Evolutionary conservation across 2,329 filamentous ascomycete genomes (phyloP).

Genomic region (Fusarium chlamydosporum): DNA sequence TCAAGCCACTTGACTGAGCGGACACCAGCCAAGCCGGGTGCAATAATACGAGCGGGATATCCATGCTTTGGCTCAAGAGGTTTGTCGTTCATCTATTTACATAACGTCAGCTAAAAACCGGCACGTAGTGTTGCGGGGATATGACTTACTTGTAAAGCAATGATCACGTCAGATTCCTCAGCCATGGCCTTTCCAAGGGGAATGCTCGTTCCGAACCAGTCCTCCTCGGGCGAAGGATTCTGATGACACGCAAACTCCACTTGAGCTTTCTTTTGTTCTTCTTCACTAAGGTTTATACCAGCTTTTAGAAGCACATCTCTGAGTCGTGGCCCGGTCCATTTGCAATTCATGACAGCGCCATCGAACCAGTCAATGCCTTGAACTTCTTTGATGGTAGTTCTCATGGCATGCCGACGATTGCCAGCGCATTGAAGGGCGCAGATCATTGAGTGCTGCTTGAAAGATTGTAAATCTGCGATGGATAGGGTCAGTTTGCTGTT

Average conservation of each 20-base stretch:
- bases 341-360: background rate
- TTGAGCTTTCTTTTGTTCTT: background rate
- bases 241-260: constrained; percentile 2
- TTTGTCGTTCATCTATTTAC: background rate
- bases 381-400: background rate
- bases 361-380: constrained; percentile 2
- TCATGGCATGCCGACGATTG: background rate
- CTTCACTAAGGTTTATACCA: background rate
- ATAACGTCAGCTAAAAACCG: background rate
- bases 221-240: background rate
- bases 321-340: background rate
- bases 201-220: constrained; percentile 1
- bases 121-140: background rate
- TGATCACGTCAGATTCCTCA: background rate
- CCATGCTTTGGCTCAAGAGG: constrained; percentile 1
- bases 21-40: background rate
- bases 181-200: background rate
- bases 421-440: background rate
- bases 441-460: background rate
- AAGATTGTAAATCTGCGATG: background rate
- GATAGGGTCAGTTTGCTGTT: background rate
- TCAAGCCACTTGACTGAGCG: background rate
- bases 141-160: background rate
- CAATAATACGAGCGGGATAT: background rate
- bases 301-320: background rate